phyloP scores from a whole-genome alignment of 495 filamentous ascomycete genomes.

The Niebla homalea region DNA sequence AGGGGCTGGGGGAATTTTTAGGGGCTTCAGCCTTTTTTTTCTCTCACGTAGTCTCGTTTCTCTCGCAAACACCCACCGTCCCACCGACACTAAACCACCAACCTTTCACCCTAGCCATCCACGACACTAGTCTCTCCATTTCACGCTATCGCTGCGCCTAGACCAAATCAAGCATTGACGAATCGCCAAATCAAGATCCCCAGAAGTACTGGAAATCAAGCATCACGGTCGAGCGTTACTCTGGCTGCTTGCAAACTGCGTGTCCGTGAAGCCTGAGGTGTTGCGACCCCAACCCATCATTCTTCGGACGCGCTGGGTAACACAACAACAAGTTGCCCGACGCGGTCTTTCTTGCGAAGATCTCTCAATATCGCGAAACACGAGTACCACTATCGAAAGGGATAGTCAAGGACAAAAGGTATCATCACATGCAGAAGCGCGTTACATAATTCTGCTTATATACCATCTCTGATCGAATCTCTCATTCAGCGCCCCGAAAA shows the following conservation, averaged over 20 bases:
- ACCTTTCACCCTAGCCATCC: conserved; percentile 3
- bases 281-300: background rate
- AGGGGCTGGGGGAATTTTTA: too few species aligned
- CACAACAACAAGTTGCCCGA: background rate
- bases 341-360: background rate
- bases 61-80: background rate
- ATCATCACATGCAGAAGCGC: background rate
- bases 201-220: too few species aligned
- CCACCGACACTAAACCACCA: conserved; percentile 4
- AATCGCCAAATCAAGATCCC: background rate
- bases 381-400: background rate
- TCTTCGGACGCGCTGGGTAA: background rate
- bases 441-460: too few species aligned
- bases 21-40: too few species aligned
- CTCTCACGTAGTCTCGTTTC: background rate
- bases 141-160: conserved; percentile 5
- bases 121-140: background rate
- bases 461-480: too few species aligned
- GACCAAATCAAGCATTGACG: conserved; percentile 2
- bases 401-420: background rate
- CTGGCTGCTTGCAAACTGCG: background rate
- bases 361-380: background rate
- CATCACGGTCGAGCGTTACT: too few species aligned
- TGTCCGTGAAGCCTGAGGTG: background rate
- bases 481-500: too few species aligned